Conservation (phyloP, 1,139 yeast species). For the Protomyces arabidopsidicola region DNA sequence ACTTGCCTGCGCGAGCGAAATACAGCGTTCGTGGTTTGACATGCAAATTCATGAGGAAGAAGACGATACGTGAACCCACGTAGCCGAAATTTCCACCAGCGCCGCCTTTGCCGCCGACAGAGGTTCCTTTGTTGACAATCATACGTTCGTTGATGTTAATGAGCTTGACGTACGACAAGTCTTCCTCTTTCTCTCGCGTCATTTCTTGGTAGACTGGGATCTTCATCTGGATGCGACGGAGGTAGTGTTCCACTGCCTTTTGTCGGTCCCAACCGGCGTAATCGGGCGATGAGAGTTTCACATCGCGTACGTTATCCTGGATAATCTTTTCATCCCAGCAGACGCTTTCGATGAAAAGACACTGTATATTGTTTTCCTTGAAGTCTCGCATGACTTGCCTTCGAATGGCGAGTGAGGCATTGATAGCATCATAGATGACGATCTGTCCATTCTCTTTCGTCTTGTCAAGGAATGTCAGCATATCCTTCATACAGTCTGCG, state of each 20-base stretch:
- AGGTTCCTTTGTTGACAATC: slow-evolving; percentile 68
- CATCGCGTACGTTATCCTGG: slow-evolving; percentile 75
- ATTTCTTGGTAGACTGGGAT: slow-evolving; percentile 48
- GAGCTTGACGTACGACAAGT: slow-evolving; percentile 67
- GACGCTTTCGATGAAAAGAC: slow-evolving; percentile 80
- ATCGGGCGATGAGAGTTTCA: slow-evolving; percentile 76
- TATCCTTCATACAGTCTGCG: slow-evolving; percentile 63
- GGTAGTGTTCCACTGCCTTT: slow-evolving; percentile 45
- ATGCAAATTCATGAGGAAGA: slow-evolving; percentile 41
- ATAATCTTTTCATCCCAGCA: slow-evolving; percentile 70
- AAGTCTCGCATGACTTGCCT: slow-evolving; percentile 54
- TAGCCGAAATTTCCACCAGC: slow-evolving; percentile 20
- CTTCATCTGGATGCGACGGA: slow-evolving; percentile 45
- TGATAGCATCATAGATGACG: slow-evolving; percentile 93
- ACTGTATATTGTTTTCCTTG: slow-evolving; percentile 58
- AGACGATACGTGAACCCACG: slow-evolving; percentile 68
- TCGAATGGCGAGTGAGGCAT: slow-evolving; percentile 70
- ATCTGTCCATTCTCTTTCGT: slow-evolving; percentile 68
- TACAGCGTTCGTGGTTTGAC: slow-evolving; percentile 33
- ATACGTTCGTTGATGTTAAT: slow-evolving; percentile 88
- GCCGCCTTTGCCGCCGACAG: slow-evolving; percentile 47
- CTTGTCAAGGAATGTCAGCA: slow-evolving; percentile 55
- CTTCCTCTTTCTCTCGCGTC: slow-evolving; percentile 43
- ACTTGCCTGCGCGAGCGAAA: slow-evolving; percentile 40
- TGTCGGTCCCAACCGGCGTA: slow-evolving; percentile 64